These are phyloP conservation scores for Solanum pinnatisectum DNA, from an alignment of 257 asterid species.

Conservation along the genomic window DNA sequence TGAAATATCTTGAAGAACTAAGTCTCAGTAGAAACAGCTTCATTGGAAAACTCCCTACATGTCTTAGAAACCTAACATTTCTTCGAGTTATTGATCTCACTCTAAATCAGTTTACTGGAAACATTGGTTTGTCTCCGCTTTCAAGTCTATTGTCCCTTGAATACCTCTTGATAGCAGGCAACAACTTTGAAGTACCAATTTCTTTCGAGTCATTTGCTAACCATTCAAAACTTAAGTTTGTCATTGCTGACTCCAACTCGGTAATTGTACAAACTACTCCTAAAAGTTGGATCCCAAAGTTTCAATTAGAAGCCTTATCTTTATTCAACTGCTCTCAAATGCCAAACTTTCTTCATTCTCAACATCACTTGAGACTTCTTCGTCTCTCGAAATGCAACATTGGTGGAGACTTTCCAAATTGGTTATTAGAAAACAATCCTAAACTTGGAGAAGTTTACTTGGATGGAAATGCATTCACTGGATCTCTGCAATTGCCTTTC, in stretches of 20 bases:
- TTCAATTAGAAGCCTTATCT: neutral
- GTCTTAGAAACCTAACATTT: neutral
- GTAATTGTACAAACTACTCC: neutral
- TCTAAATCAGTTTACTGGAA: neutral
- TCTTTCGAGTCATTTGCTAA: constrained; percentile 2
- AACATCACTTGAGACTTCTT: neutral
- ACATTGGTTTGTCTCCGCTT: neutral
- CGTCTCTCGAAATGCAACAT: neutral
- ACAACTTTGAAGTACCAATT: neutral
- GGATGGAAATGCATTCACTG: neutral
- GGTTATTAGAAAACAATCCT: constrained; percentile 1
- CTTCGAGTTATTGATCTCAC: constrained; percentile 2
- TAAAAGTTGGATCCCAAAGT: neutral
- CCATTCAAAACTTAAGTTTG: neutral
- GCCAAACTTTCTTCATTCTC: neutral
- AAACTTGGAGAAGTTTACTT: neutral
- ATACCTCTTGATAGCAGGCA: neutral
- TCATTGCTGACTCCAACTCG: neutral
- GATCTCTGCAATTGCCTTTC: neutral
- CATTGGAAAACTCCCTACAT: neutral
- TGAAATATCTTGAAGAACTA: neutral
- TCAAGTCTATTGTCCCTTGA: neutral
- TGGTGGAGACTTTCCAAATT: constrained; percentile 5
- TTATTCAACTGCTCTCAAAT: neutral
- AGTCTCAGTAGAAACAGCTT: neutral